Evolutionary conservation across 2,329 filamentous ascomycete species (phyloP).

Genomic region (Fusarium kyushuense): DNA sequence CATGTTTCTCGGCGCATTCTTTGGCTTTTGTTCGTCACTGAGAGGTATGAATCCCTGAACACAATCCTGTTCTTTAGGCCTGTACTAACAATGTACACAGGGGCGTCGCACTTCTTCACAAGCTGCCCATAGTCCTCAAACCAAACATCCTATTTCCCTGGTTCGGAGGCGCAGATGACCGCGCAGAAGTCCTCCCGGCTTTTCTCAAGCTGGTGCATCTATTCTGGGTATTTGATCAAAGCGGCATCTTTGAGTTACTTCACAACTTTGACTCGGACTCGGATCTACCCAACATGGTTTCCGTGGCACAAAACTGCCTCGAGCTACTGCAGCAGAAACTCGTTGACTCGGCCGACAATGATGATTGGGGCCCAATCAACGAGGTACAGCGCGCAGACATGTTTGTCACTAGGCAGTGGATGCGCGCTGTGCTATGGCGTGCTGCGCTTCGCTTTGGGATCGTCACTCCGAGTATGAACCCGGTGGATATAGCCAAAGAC

Average conservation of each 20-base stretch:
- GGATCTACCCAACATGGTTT: constrained; percentile 48
- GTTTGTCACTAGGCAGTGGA: constrained; percentile 64
- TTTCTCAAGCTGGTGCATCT: constrained; percentile 63
- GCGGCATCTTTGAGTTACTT: constrained; percentile 61
- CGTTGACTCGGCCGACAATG: constrained; percentile 55
- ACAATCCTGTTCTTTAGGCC: neutral
- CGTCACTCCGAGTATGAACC: constrained; percentile 50
- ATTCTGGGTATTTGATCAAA: constrained; percentile 64
- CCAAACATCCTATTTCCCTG: constrained; percentile 55
- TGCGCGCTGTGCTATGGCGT: constrained; percentile 63
- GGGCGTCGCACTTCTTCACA: constrained; percentile 63
- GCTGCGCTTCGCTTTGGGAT: constrained; percentile 53
- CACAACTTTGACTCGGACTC: constrained; percentile 54
- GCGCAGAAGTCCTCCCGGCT: constrained; percentile 59
- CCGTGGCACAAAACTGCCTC: constrained; percentile 51
- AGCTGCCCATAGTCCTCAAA: constrained; percentile 60
- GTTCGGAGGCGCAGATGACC: constrained; percentile 54
- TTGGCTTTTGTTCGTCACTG: constrained; percentile 64
- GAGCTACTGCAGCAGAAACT: constrained; percentile 58
- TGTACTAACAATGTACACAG: constrained; percentile 42
- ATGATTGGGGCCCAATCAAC: constrained; percentile 54
- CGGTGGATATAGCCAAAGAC: constrained; percentile 60
- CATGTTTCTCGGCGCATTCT: constrained; percentile 60
- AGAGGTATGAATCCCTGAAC: constrained; percentile 43
- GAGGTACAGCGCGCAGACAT: constrained; percentile 63